These are phyloP conservation scores for Mariannaea sp. DNA, from an alignment of 2,329 filamentous ascomycete genomes.

Conservation along the genomic window DNA sequence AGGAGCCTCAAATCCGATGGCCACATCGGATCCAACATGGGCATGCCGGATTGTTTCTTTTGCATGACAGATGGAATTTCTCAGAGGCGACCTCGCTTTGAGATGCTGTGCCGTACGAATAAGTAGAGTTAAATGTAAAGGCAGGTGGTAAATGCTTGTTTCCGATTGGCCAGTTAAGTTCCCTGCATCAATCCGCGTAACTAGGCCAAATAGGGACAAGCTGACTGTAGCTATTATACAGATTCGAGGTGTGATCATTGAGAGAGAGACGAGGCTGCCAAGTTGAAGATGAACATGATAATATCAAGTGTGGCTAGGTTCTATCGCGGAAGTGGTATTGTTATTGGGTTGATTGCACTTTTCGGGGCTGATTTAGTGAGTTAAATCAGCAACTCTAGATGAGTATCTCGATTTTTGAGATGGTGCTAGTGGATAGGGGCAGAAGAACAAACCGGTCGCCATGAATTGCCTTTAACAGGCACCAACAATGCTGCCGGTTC, in stretches of 20 bases:
- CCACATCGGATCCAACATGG: slow-evolving; percentile 25
- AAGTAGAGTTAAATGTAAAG: slow-evolving; percentile 24
- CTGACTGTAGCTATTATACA: slow-evolving; percentile 22
- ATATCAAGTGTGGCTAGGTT: no score
- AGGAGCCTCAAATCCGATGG: slow-evolving; percentile 25
- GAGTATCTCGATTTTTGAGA: no score
- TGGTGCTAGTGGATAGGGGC: no score
- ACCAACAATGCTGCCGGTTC: no score
- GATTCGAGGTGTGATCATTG: slow-evolving; percentile 20
- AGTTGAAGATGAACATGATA: no score
- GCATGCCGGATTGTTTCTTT: slow-evolving; percentile 35
- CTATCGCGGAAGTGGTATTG: no score
- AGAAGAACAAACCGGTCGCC: no score
- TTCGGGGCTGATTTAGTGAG: no score
- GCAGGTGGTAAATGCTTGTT: slow-evolving; percentile 3
- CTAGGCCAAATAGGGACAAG: slow-evolving; percentile 29
- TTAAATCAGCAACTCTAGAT: no score
- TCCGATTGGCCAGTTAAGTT: slow-evolving; percentile 35
- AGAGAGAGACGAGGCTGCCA: no score
- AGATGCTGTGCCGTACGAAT: slow-evolving; percentile 17
- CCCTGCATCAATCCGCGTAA: slow-evolving; percentile 27
- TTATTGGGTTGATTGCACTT: no score
- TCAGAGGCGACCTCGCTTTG: slow-evolving; percentile 30
- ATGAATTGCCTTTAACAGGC: no score
- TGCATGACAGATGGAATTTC: slow-evolving; percentile 34